Base-by-base conservation (phyloP, 352 stramenopile species). In the Phytophthora hybrid region DNA sequence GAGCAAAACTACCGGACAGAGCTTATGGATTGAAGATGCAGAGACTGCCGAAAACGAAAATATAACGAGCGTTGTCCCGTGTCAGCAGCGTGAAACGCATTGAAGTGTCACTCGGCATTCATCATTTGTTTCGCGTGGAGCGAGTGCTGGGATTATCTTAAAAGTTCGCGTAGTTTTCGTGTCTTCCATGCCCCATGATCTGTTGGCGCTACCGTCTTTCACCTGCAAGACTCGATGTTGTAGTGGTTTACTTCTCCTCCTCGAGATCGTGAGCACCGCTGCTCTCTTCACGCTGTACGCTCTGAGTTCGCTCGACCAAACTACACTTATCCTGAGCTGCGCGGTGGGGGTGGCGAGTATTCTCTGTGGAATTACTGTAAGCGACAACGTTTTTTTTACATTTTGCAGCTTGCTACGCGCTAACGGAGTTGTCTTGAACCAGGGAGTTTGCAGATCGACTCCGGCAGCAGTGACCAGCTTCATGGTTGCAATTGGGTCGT, bases 401-500 rank as follows among this genome's bases (percentile, higher is more conserved):
- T n/a, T n/a, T 41, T 41, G 13, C 9, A 14, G 14, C 8, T 14
- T 41, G 3, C 34, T n/a, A n/a, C n/a, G 41, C 6, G 41, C 41
- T 51, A 21, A 51, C 18, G 18, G 8, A 21, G 9, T 51, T n/a
- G 41, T 51, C 5, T 51, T 51, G 41, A 5, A 4, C 60, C 52
- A 92, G 85, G 78, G 82, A 53, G 44, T 84, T 7, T 81, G 80
- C 53, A 80, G 78, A 26, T 87, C 83, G 6, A 93, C 85, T 5
- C 83, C 88, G 8, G 66, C 81, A 5, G 66, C 81, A 29, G 71
- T 93, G 4, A 47, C 66, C n/a, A 92, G 83, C 53, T 77, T 93
- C 21, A 89, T 92, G 63, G 31, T 89, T 10, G 63, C 78, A 1
- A 76, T 91, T 62, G 81, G 74, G 10, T 73, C 76, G n/a, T 73